phyloP scores from a whole-genome alignment of 257 asterid species.

The Nicotiana paniculata region DNA sequence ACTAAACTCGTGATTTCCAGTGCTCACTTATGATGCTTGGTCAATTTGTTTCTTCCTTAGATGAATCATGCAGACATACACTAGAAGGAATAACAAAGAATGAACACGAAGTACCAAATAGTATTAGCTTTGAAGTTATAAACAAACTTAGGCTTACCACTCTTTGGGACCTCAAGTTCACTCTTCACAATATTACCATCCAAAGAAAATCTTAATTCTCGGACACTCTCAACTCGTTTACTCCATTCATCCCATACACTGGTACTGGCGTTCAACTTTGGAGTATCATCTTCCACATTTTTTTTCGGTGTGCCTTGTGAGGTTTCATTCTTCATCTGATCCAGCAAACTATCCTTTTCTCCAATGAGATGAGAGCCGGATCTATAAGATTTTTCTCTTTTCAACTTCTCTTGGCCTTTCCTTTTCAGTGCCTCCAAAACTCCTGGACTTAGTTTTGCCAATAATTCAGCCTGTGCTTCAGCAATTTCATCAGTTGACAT shows the following conservation, averaged over 20 bases:
- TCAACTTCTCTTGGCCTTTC: slow-evolving; percentile 55
- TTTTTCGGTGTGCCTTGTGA: slow-evolving; percentile 19
- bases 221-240: slow-evolving; percentile 72
- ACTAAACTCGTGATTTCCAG: background rate
- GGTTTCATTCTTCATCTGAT: slow-evolving; percentile 22
- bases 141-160: slow-evolving; percentile 37
- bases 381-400: slow-evolving; percentile 37
- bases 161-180: slow-evolving; percentile 27
- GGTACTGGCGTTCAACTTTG: slow-evolving; percentile 23
- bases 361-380: slow-evolving; percentile 24
- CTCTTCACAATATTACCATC: slow-evolving; percentile 51
- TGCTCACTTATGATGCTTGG: background rate
- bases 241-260: slow-evolving; percentile 81
- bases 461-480: slow-evolving; percentile 76
- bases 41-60: background rate
- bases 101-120: background rate
- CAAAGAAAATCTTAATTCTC: slow-evolving; percentile 68
- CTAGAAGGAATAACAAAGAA: background rate
- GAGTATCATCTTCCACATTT: slow-evolving; percentile 22
- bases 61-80: background rate
- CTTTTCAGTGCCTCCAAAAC: slow-evolving; percentile 48
- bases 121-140: background rate
- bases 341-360: slow-evolving; percentile 25
- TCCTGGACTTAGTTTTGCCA: slow-evolving; percentile 61
- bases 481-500: slow-evolving; percentile 84